Conservation (phyloP, 129 eudicot species). For the Chrysanthemum seticuspe region DNA sequence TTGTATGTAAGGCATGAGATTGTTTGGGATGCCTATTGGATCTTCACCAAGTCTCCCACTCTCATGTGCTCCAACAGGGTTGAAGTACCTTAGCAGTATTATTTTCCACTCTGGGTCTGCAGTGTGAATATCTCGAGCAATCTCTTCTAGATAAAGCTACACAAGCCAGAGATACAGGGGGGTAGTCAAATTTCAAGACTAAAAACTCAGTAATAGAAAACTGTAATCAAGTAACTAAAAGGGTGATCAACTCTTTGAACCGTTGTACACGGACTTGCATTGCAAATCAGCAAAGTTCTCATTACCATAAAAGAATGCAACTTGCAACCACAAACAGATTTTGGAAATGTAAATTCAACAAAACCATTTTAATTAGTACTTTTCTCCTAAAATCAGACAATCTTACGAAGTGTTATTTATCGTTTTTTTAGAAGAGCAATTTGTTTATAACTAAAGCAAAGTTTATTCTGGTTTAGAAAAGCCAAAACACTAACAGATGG, state of each 20-base stretch:
- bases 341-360: no score
- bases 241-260: no score
- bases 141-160: conserved; percentile 88
- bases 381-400: no score
- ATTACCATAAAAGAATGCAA: no score
- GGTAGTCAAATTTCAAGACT: not conserved
- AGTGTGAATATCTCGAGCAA: conserved; percentile 74
- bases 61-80: conserved; percentile 97
- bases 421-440: not conserved
- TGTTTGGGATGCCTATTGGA: conserved; percentile 95
- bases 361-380: no score
- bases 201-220: not conserved
- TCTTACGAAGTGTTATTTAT: no score
- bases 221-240: not conserved
- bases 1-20: conserved; percentile 94
- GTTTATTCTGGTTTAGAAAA: no score
- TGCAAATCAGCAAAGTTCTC: no score
- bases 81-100: conserved; percentile 80
- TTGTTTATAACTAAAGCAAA: not conserved
- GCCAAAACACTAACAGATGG: not conserved
- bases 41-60: conserved; percentile 96
- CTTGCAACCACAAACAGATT: no score
- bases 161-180: conserved; percentile 4
- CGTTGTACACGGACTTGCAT: no score
- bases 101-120: conserved; percentile 86